Evolutionary conservation across 441 rosid genomes (phyloP).

Genomic region (Erysimum pusillum): DNA sequence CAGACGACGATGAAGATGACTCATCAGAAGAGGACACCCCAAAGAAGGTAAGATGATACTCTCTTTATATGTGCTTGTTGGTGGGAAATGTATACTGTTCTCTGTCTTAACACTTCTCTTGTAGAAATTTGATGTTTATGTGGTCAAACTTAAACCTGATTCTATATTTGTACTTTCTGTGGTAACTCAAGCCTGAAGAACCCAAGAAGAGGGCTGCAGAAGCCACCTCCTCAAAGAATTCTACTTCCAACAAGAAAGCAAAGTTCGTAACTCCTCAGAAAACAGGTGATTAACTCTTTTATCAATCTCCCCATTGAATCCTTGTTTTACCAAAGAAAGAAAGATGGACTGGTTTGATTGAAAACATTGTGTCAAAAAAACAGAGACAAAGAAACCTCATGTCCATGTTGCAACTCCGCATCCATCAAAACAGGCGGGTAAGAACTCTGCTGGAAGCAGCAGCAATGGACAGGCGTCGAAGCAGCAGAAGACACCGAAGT

Average conservation of each 20-base stretch:
- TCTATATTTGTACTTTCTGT: background rate
- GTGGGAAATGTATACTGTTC: conserved; percentile 1
- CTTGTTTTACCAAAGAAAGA: background rate
- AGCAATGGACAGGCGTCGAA: conserved; percentile 53
- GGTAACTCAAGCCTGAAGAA: conserved; percentile 52
- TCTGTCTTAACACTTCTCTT: background rate
- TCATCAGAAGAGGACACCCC: conserved; percentile 57
- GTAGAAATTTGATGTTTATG: background rate
- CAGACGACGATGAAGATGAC: conserved; percentile 53
- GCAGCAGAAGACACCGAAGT: conserved; percentile 55
- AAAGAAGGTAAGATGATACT: conserved; percentile 49
- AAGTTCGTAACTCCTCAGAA: conserved; percentile 72
- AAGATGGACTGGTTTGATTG: background rate
- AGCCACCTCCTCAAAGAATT: conserved; percentile 50
- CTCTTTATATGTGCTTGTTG: background rate
- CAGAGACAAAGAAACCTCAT: conserved; percentile 68
- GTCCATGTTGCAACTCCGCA: conserved; percentile 78
- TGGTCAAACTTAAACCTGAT: conserved; percentile 24
- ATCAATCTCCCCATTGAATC: background rate
- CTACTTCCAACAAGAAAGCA: conserved; percentile 67
- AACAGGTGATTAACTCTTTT: conserved; percentile 55
- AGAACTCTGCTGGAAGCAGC: conserved; percentile 50
- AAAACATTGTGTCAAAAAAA: conserved; percentile 11
- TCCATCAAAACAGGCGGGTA: conserved; percentile 68
- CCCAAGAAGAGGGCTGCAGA: conserved; percentile 76